Base-by-base conservation (phyloP, 306 rosid genomes). In the Pterocarpus santalinus region DNA sequence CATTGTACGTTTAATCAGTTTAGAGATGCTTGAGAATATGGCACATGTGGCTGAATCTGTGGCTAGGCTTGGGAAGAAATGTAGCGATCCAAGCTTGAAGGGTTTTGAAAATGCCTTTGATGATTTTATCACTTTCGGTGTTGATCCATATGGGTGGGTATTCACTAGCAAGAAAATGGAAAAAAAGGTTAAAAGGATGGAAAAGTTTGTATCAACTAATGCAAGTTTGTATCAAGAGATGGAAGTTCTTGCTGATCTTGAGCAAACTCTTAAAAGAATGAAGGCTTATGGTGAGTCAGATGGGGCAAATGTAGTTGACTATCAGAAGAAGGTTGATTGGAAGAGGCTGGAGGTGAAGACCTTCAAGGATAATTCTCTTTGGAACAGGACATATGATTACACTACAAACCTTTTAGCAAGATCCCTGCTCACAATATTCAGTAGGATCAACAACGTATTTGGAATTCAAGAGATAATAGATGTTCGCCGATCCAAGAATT, bases 201-300 rank as follows among this genome's bases (percentile, higher is more conserved):
- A 92, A 77, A 92, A 82, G 74, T 94, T 93, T 76, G 84, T 96
- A 72, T 72, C 94, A 39, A 80, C 88, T 38, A 96, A 96, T 81
- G 94, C 98, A 67, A 87, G 87, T 66, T 86, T 96, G 90, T 91
- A 93, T 89, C 94, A 89, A 81, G 99, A 96, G 90, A 92, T 91
- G 97, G 99, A 96, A 85, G 75, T 90, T 78, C 97, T 93, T 61
- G 35, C 94, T 15, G 99, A 96, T 81, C 94, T 94, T 57, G 99
- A 96, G 86, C 99, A 89, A 82, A 88, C 94, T 53, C 80, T 90
- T 65, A 75, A 84, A 57, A 93, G 97, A 86, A 91, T 96, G 92
- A 92, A 96, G 87, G 78, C 44, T 76, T 92, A 77, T 56, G 85
- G 84, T 4, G 94, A 90, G 22, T 65, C 85, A 4, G 90, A 84